phyloP scores from a whole-genome alignment of 2,329 filamentous ascomycete species.

The Tympanopsis confertula region DNA sequence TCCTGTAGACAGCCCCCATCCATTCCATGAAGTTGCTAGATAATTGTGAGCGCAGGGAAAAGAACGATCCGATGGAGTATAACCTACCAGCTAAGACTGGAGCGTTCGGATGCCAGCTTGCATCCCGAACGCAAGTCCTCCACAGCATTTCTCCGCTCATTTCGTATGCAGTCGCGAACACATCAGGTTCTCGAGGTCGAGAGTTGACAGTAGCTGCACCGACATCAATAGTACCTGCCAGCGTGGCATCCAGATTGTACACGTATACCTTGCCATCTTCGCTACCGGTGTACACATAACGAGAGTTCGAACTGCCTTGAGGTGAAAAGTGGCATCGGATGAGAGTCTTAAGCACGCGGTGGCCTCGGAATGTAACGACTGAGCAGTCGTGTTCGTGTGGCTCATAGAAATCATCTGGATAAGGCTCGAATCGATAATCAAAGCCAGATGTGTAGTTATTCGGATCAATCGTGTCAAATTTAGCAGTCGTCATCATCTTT shows the following conservation, averaged over 20 bases:
- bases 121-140: constrained; percentile 61
- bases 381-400: constrained; percentile 59
- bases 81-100: constrained; percentile 41
- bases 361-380: constrained; percentile 61
- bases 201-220: constrained; percentile 44
- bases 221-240: constrained; percentile 53
- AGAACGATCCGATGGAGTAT: constrained; percentile 1
- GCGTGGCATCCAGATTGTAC: constrained; percentile 61
- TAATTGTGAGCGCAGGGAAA: constrained; percentile 4
- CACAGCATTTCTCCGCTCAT: constrained; percentile 20
- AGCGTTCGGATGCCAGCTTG: constrained; percentile 60
- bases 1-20: constrained; percentile 50
- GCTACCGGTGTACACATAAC: constrained; percentile 62
- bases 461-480: constrained; percentile 31
- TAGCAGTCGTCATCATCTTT: constrained; percentile 52
- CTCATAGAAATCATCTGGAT: constrained; percentile 33
- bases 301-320: constrained; percentile 52
- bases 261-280: constrained; percentile 61
- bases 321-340: constrained; percentile 67
- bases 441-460: constrained; percentile 34
- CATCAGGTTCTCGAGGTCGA: constrained; percentile 30
- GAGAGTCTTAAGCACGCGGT: constrained; percentile 58
- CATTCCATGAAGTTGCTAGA: constrained; percentile 58
- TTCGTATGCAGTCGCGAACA: background rate
- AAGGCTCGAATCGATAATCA: constrained; percentile 42